Conservation (phyloP, 257 asterid species). For the Fraxinus excelsior region DNA sequence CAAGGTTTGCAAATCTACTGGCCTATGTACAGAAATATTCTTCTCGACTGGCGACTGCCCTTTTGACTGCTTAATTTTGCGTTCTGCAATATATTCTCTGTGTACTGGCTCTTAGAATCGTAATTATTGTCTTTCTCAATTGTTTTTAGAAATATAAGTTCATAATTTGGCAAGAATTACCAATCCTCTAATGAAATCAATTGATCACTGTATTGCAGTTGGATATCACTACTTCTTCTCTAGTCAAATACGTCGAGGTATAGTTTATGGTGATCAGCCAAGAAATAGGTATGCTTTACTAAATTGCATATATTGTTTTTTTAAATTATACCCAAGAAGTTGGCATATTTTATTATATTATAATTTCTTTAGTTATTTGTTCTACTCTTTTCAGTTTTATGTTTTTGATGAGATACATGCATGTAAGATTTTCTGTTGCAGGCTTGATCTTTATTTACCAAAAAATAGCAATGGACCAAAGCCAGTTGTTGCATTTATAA, state of each 20-base stretch:
- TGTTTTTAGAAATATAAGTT: constrained; percentile 5
- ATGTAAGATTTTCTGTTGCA: constrained; percentile 30
- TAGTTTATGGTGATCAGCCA: constrained; percentile 87
- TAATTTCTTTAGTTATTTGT: constrained; percentile 3
- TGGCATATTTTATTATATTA: neutral
- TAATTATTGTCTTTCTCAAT: constrained; percentile 3
- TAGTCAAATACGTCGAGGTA: constrained; percentile 71
- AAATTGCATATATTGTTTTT: constrained; percentile 1
- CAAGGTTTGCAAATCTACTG: constrained; percentile 86
- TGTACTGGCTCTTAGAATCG: constrained; percentile 5
- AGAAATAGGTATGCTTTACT: constrained; percentile 70
- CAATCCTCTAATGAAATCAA: neutral
- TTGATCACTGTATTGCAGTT: constrained; percentile 55
- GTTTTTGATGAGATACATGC: constrained; percentile 11
- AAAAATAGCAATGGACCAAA: constrained; percentile 62
- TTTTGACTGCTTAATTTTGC: neutral
- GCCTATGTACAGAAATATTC: too few relatives aligned
- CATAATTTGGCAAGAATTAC: constrained; percentile 5
- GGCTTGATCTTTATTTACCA: constrained; percentile 92
- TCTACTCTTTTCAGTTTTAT: neutral
- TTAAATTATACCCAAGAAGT: constrained; percentile 5
- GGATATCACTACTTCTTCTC: constrained; percentile 87
- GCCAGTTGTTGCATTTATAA: constrained; percentile 96
- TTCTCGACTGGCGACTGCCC: neutral
- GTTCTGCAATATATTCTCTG: neutral